A percentile compares a stretch with the other conserved stretches of the same genome.
phyloP scores from a whole-genome alignment of 176 grass and related monocot species.

The Avena sativa region DNA sequence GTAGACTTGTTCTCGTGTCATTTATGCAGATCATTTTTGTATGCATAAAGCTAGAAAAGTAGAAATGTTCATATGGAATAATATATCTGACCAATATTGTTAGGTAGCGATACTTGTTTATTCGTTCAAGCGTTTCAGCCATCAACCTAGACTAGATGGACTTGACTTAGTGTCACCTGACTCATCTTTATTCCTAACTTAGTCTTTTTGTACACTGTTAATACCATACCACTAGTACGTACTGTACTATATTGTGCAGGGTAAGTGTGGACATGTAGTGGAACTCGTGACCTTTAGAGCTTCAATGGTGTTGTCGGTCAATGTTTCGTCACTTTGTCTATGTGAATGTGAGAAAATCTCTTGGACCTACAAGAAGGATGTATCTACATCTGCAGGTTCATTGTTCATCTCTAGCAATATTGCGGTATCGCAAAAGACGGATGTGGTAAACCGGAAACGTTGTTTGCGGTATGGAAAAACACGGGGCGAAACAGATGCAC shows the following conservation, averaged over 20 bases:
- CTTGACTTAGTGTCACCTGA: slow-evolving; percentile 12
- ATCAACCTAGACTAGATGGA: background rate
- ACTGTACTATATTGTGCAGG: background rate
- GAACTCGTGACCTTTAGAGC: background rate
- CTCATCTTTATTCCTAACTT: background rate
- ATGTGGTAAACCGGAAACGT: no score
- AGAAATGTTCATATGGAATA: background rate
- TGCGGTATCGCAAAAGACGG: no score
- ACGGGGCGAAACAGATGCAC: no score
- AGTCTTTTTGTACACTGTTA: background rate
- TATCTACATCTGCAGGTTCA: background rate
- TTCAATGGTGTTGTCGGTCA: background rate
- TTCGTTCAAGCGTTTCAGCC: background rate
- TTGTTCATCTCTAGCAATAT: background rate
- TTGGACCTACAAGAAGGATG: background rate
- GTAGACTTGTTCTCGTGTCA: background rate
- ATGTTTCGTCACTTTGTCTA: background rate
- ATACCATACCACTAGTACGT: no score
- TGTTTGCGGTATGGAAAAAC: no score
- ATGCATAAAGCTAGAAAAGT: background rate
- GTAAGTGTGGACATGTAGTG: background rate
- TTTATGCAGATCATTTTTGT: slow-evolving; percentile 6
- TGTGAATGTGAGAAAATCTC: background rate
- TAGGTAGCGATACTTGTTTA: background rate
- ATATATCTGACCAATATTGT: background rate